Conservation (phyloP, 495 filamentous ascomycete species). For the Polyplosphaeria fusca region DNA sequence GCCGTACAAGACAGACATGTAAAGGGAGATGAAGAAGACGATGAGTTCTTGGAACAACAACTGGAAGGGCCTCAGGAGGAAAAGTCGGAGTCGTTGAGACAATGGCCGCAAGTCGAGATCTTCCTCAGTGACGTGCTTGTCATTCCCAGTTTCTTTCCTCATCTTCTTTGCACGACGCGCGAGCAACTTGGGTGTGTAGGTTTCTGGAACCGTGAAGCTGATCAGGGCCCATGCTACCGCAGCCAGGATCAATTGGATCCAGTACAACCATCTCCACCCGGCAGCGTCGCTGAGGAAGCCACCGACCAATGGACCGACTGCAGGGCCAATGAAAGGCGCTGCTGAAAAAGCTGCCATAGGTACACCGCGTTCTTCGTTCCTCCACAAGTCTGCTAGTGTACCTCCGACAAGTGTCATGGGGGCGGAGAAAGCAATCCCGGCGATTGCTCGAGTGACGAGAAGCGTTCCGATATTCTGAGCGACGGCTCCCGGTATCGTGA, state of each 20-base stretch:
- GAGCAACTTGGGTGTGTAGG: slow-evolving; percentile 71
- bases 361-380: slow-evolving; percentile 74
- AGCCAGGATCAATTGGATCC: slow-evolving; percentile 71
- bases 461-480: slow-evolving; percentile 71
- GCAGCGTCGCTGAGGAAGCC: slow-evolving; percentile 66
- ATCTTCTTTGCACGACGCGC: slow-evolving; percentile 62
- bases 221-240: slow-evolving; percentile 65
- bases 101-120: slow-evolving; percentile 69
- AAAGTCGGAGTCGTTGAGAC: slow-evolving; percentile 59
- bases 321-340: slow-evolving; percentile 74
- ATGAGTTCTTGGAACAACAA: slow-evolving; percentile 76
- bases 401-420: slow-evolving; percentile 83
- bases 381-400: slow-evolving; percentile 77
- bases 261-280: slow-evolving; percentile 85
- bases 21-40: slow-evolving; percentile 70
- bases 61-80: slow-evolving; percentile 73
- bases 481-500: slow-evolving; percentile 74
- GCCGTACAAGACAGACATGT: slow-evolving; percentile 77
- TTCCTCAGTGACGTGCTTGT: slow-evolving; percentile 64
- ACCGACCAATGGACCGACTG: slow-evolving; percentile 68
- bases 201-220: slow-evolving; percentile 78
- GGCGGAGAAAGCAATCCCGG: slow-evolving; percentile 77
- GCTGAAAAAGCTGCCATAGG: slow-evolving; percentile 85
- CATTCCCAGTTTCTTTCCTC: slow-evolving; percentile 61
- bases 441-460: slow-evolving; percentile 67